Evolutionary conservation across 192 early-diverging fungal genomes (phyloP), one percentile per base, ranked within the genome.

Genomic region (Backusella parvicylindrica): DNA sequence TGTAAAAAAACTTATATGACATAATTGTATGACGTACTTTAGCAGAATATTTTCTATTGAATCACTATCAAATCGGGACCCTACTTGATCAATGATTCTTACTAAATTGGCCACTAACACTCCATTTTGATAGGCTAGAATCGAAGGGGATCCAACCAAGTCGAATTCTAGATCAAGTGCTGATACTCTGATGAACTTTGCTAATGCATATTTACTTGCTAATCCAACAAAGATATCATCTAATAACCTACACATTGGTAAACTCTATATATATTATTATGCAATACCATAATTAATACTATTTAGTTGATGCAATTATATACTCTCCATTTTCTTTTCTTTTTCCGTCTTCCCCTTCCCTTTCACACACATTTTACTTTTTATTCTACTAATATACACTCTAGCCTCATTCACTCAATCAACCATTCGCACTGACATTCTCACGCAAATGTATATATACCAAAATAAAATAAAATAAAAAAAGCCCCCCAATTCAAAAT

Each of bases 111-210:
- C 81, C 13, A 89, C 82, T 2, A 89, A 71, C 2, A 81, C 69
- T 3, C 86, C 86, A 53, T 83, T 81, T 37, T 85, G 80, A 74
- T 89, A 89, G 18, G 71, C 86, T n/a, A 89, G 73, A 3, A 89
- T 79, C 16, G 88, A 85, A 26, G 88, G 86, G 36, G 84, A 86
- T 23, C 83, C 88, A 6, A 86, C 82, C 15, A 86, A 76, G 70
- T 89, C 88, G 75, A 89, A 89, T 15, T 89, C 86, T 18, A 89
- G 70, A 32, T 87, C 86, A 12, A 36, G 47, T 1, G 88, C 86
- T 30, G 82, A 80, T 49, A 87, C 80, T 26, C 86, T 75, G 28
- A 89, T 76, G 67, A 89, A 87, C 73, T 86, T 86, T 11, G 85
- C 84, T 11, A 77, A 71, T 6, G 83, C 80, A 70, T 86, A 89